These are phyloP conservation scores for Backusella tuberculispora DNA, from an alignment of 192 early-diverging fungal genomes.

Conservation along the genomic window DNA sequence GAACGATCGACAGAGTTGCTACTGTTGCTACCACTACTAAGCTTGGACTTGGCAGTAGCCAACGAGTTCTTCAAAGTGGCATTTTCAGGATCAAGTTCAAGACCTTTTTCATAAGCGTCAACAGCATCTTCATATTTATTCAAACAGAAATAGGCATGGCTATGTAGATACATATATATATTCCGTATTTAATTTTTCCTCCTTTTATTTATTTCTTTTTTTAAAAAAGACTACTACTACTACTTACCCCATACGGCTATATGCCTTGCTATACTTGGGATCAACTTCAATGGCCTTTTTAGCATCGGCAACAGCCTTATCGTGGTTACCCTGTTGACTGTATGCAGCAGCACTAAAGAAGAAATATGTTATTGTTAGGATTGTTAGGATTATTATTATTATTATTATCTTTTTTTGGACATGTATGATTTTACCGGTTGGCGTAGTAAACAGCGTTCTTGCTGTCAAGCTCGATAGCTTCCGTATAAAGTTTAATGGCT, in stretches of 20 bases:
- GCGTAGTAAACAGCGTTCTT: conserved; percentile 95
- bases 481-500: conserved; percentile 88
- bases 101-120: conserved; percentile 89
- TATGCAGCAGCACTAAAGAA: conserved; percentile 86
- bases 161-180: conserved; percentile 6
- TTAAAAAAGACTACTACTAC: not conserved
- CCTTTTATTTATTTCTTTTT: not conserved
- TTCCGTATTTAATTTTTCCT: not conserved
- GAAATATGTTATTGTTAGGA: too few relatives aligned
- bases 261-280: conserved; percentile 91
- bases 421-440: conserved; percentile 71
- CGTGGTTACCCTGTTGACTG: conserved; percentile 86
- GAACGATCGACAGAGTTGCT: conserved; percentile 38
- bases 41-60: conserved; percentile 66
- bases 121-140: conserved; percentile 83
- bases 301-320: conserved; percentile 87
- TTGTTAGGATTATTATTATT: too few relatives aligned
- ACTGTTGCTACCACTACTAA: conserved; percentile 8
- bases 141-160: conserved; percentile 91
- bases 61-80: conserved; percentile 79
- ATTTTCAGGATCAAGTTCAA: conserved; percentile 84
- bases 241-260: conserved; percentile 83
- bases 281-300: conserved; percentile 83
- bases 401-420: not conserved
- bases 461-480: conserved; percentile 85